Evolutionary conservation across 1,284 basidiomycete species (phyloP).

Genomic region (Kalmanozyma brasiliensis): DNA sequence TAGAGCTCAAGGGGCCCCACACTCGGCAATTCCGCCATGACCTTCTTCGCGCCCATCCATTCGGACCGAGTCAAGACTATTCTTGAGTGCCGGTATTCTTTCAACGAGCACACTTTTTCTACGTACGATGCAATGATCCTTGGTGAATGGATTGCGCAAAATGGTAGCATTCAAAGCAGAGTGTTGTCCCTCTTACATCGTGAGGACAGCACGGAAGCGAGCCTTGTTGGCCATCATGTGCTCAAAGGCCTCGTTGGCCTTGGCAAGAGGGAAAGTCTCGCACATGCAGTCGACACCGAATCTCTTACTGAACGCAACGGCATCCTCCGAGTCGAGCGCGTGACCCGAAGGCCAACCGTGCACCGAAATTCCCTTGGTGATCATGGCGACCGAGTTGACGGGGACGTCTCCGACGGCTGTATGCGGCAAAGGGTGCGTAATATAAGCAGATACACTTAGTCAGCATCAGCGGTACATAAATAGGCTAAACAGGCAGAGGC

Average conservation of each 20-base stretch:
- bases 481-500: no score
- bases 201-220: constrained; percentile 67
- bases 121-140: no score
- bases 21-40: neutral
- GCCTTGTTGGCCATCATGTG: constrained; percentile 66
- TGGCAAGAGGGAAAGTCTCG: constrained; percentile 67
- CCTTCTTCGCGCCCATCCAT: no score
- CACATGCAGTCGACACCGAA: constrained; percentile 67
- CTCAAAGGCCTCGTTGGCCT: constrained; percentile 68
- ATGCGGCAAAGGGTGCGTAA: no score
- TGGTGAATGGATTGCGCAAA: no score
- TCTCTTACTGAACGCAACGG: constrained; percentile 62
- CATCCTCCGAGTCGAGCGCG: constrained; percentile 66
- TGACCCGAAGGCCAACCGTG: constrained; percentile 68
- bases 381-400: constrained; percentile 60
- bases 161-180: no score
- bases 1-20: constrained; percentile 2
- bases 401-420: constrained; percentile 48
- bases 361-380: constrained; percentile 66
- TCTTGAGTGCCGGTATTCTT: no score
- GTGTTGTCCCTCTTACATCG: constrained; percentile 29
- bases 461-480: no score
- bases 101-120: no score
- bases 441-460: no score
- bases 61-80: no score